Base-by-base conservation (phyloP, 192 early-diverging fungal species). In the Gaertneriomyces semiglobifer region DNA sequence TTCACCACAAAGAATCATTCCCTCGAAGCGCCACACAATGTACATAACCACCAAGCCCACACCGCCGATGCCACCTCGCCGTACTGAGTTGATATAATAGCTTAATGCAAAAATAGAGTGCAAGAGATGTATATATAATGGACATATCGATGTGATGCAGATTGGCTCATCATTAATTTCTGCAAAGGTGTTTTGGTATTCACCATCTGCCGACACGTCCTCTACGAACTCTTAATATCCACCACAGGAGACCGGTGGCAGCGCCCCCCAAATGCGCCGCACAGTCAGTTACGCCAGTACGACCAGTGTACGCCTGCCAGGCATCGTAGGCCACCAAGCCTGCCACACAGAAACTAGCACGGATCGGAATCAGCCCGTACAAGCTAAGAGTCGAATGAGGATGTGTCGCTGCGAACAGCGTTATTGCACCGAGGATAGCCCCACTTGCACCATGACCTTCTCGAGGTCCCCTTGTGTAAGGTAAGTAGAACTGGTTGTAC, bases 241-340 rank as follows among this genome's bases (percentile, higher is more conserved):
- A 78, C 53, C 72, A 78, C 11, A 62, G 33, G 3, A 70, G 9
- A 7, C 76, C 77, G 47, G 65, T 63, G 5, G 47, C 60, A 3
- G 74, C 77, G 6, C 77, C 77, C 12, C 77, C 77, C 11, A 79
- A 12, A 60, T 79, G 77, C 20, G 60, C 74, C 40, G 74, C 73
- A 53, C 50, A 75, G 52, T 79, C 74, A 7, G 69, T 66, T 8
- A 48, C 10, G 8, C 77, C 77, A 9, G 20, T 18, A 44, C 57
- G 39, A 20, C 73, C 77, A 6, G 67, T 64, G 9, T 41, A 42
- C 41, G 63, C 59, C 42, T 69, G 42, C 51, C 70, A 79, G 20
- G 71, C 59, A 62, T 79, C 74, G 52, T 73, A 79, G 33, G 55
- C 62, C 14, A 79, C 44, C 53, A 70, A 75, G 11, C 77, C 74